Evolutionary conservation across 1,284 basidiomycete genomes (phyloP), one percentile per base, ranked within the genome.

Genomic region (Garcileccinum viscosum): DNA sequence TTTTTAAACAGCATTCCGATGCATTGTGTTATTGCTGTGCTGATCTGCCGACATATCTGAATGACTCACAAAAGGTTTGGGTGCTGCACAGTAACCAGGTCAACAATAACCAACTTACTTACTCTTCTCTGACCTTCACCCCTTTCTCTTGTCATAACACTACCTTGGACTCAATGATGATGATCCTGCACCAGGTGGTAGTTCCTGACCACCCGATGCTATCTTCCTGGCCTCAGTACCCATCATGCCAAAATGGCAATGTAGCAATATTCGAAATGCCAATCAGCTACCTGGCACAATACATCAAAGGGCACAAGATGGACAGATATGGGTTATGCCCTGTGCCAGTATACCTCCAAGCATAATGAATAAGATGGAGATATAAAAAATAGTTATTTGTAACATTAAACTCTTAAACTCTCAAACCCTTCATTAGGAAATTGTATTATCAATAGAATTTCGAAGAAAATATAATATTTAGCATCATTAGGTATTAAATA

Each of bases 261-360:
- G 75, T 78, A 4, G 84, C 86, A 1, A 80, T 86, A 59, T 90
- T 90, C 74, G 85, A 89, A 76, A 88, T 87, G 0, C 84, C 88
- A 0, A 83, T 90, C 35, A 69, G 69, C 4, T 73, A 77, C 42
- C 71, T 92, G 4, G 82, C 82, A 6, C 69, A 74, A 6, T 85
- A 84, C 68, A 88, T 93, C 30, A 73, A 79, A 22, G 90, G 90
- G 1, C 91, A 93, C 70, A 80, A 75, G n/a, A 89, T 93, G 3
- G 85, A 84, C 22, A 87, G 84, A 3, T 74, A 84, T 40, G 82
- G 88, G 0, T 82, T 93, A 1, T 93, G 90, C 72, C 91, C 92
- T 6, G 91, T 89, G 1, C 92, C 90, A 0, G 85, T 92, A 3
- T 92, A 92, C 71, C 75, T 88, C 24, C n/a, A n/a, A n/a, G n/a